Percentiles rank a stretch among this genome's conserved stretches.
Conservation (phyloP, 805 yeast genomes). For the Metschnikowia matae region DNA sequence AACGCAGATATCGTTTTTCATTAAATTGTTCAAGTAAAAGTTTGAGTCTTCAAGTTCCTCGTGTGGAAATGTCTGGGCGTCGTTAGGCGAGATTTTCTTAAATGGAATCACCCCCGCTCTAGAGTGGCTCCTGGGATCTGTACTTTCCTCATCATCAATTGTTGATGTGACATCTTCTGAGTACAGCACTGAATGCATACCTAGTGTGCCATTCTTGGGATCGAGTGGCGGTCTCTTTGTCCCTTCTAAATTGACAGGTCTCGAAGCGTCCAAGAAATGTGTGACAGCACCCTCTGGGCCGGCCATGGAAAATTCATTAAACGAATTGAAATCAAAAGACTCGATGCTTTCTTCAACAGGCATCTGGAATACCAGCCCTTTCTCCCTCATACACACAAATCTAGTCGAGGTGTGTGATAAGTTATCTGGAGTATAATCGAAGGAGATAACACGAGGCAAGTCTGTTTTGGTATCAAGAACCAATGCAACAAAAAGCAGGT, state of each 20-base stretch:
- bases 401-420: slow-evolving; percentile 51
- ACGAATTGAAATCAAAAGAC: slow-evolving; percentile 60
- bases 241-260: background rate
- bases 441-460: slow-evolving; percentile 77
- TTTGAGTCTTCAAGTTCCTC: slow-evolving; percentile 15
- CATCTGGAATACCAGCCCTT: slow-evolving; percentile 84
- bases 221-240: background rate
- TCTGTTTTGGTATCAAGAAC: slow-evolving; percentile 74
- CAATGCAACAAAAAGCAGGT: slow-evolving; percentile 66
- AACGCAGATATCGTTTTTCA: slow-evolving; percentile 70
- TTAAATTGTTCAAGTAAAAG: slow-evolving; percentile 34
- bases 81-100: slow-evolving; percentile 1
- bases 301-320: slow-evolving; percentile 58
- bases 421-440: slow-evolving; percentile 69
- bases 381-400: slow-evolving; percentile 83
- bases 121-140: slow-evolving; percentile 11
- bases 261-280: slow-evolving; percentile 32
- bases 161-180: slow-evolving; percentile 27
- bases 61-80: background rate
- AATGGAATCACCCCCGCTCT: slow-evolving; percentile 1
- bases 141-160: slow-evolving; percentile 28
- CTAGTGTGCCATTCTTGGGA: background rate
- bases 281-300: slow-evolving; percentile 56
- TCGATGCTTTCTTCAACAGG: slow-evolving; percentile 64
- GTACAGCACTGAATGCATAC: slow-evolving; percentile 5